Evolutionary conservation across 345 rosid genomes (phyloP), one percentile per base, ranked within the genome.

Genomic region (Excoecaria agallocha): DNA sequence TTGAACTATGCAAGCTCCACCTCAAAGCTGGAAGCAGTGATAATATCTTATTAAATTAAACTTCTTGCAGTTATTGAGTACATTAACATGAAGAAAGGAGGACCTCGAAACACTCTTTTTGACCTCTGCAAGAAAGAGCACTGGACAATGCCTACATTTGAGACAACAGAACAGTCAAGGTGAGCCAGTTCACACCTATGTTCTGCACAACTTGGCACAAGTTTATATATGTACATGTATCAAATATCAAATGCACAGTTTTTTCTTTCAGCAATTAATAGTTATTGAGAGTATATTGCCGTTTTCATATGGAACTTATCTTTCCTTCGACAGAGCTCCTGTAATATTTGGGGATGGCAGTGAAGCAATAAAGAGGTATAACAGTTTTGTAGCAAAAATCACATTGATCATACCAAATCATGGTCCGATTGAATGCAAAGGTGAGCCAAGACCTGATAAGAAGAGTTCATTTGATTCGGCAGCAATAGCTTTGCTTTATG

Each of bases 391-490:
- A 41, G 87, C 99, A 12, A 88, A 68, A 35, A 70, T 87, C 67
- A 71, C 82, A 12, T 46, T 93, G 83, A 84, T 76, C 66, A 73
- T 93, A 65, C 93, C 97, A 0, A 68, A 68, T 12, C 77, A 41
- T 8, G 93, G 93, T n/a, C 52, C 41, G 35, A 76, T 89, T 41
- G 79, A 80, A 76, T 87, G 86, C 73, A 58, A 74, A 0, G 97
- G 99, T 46, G 90, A 87, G 30, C 82, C 87, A 25, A 90, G 82
- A 78, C 86, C 94, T 15, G 96, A 95, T 78, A 95, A 95, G 89
- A 93, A 91, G 77, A 85, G 91, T 56, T 90, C 98, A 0, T 88
- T 39, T 0, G 99, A 93, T 81, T 89, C 94, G 12, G 99, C 99
- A 19, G 90, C 91, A 7, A 76, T 90, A 5, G 61, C 72, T 25